These are phyloP conservation scores for Eimeria brunetti DNA, from an alignment of 169 alveolate species.

Conservation along the genomic window DNA sequence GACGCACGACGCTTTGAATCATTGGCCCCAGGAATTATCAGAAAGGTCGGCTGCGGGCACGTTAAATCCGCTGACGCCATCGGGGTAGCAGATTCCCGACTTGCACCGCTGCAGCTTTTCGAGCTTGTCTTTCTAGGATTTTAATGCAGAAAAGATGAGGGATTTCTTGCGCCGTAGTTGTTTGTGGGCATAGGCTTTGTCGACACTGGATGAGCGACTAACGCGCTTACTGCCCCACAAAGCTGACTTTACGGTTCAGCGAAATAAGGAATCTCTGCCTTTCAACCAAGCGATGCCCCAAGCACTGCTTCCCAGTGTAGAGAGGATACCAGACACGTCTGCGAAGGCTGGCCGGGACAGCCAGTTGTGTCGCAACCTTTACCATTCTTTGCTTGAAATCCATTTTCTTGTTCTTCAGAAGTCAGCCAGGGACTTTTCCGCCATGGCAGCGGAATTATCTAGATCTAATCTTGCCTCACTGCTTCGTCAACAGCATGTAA, in stretches of 20 bases:
- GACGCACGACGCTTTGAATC: constrained; percentile 39
- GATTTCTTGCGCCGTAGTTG: neutral
- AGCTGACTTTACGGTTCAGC: neutral
- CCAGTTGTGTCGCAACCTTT: constrained; percentile 39
- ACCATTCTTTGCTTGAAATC: constrained; percentile 30
- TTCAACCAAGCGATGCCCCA: neutral
- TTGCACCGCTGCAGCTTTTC: neutral
- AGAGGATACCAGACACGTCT: neutral
- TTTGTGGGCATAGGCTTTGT: neutral
- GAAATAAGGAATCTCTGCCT: neutral
- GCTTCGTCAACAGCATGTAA: constrained; percentile 62
- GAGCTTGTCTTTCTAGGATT: neutral
- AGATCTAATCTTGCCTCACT: constrained; percentile 34
- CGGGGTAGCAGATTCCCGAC: neutral
- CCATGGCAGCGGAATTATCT: constrained; percentile 38
- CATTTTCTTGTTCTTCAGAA: constrained; percentile 30
- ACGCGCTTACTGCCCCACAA: neutral
- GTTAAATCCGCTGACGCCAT: neutral
- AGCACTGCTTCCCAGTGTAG: neutral
- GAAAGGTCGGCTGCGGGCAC: neutral
- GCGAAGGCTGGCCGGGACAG: constrained; percentile 22
- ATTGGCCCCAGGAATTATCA: constrained; percentile 6
- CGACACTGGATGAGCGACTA: constrained; percentile 39
- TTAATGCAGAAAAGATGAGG: neutral
- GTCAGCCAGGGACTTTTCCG: constrained; percentile 33